Percentiles rank a stretch among this genome's conserved stretches.
Evolutionary conservation across 2,329 filamentous ascomycete species (phyloP).

Genomic region (Pseudonectria buxi): DNA sequence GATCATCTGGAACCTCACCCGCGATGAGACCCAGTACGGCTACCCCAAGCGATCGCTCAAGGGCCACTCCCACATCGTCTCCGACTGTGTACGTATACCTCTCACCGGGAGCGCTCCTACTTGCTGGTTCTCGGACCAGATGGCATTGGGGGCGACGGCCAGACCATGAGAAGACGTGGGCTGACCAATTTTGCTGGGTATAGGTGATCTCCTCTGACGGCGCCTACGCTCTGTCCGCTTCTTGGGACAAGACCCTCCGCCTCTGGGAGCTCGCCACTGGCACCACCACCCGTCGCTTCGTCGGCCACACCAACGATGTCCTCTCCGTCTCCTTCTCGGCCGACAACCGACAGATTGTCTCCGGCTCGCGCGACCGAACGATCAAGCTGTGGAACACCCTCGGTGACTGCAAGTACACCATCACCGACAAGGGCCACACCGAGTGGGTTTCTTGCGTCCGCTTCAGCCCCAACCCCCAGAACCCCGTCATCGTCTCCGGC

Average conservation of each 20-base stretch:
- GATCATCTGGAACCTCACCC: slow-evolving; percentile 99
- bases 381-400: slow-evolving; percentile 99
- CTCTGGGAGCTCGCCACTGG: slow-evolving; percentile 98
- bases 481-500: slow-evolving; percentile 97
- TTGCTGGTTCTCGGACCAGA: no score
- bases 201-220: slow-evolving; percentile 99
- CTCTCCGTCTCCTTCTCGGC: slow-evolving; percentile 99
- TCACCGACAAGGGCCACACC: slow-evolving; percentile 99
- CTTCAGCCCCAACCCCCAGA: slow-evolving; percentile 99
- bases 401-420: slow-evolving; percentile 99
- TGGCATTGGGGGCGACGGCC: not conserved
- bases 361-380: slow-evolving; percentile 92
- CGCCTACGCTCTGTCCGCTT: slow-evolving; percentile 96
- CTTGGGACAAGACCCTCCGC: slow-evolving; percentile 99
- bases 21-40: slow-evolving; percentile 95
- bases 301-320: slow-evolving; percentile 99
- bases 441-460: slow-evolving; percentile 99
- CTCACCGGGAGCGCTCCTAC: not conserved
- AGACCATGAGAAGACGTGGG: slow-evolving; percentile 8
- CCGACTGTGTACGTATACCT: slow-evolving; percentile 83
- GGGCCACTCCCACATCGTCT: slow-evolving; percentile 99
- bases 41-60: slow-evolving; percentile 98
- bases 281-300: slow-evolving; percentile 95
- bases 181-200: slow-evolving; percentile 20
- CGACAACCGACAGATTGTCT: slow-evolving; percentile 99